Evolutionary conservation across 1,284 basidiomycete species (phyloP), one percentile per base, ranked within the genome.

Genomic region (Ceratobasidium sp.): DNA sequence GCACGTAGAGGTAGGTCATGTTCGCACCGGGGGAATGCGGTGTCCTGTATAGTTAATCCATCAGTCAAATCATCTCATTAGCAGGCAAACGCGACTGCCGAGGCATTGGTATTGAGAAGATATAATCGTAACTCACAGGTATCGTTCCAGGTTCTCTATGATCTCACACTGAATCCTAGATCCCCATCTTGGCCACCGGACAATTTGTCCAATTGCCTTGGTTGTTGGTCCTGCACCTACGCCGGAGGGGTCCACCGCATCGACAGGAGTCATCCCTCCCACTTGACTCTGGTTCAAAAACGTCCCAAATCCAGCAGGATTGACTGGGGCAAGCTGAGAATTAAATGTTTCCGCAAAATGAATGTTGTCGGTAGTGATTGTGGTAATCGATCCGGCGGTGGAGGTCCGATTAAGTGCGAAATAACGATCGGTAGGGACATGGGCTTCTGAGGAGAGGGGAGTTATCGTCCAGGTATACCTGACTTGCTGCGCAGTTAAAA

Each of bases 381-480:
- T 71, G 17, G 31, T 44, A 5, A 19, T 33, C 6, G 41, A 29
- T 6, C n/a, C 41, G n/a, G 17, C n/a, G 11, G 47, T 11, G 15
- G 24, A 33, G n/a, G 67, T 71, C 27, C 56, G 31, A 45, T 60
- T 71, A 9, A 71, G 45, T 3, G 36, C 15, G 31, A 71, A 71
- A 54, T 59, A 71, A 27, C 67, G 67, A n/a, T 71, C 67, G 14
- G 67, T 71, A 19, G 67, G 67, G 24, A 71, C 31, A 36, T 50
- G 67, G 19, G 53, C 24, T 19, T 54, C 22, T 8, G 67, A 71
- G 2, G 67, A 59, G 14, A 71, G 56, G 1, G 67, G 67, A 27
- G 67, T 71, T 2, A 71, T 71, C 24, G 67, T 71, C 67, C 67
- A 71, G 15, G 67, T 71, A 24, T 71, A 71, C 29, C 36, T 60